phyloP scores from a whole-genome alignment of 305 asterid species.

The Nicotiana rustica region DNA sequence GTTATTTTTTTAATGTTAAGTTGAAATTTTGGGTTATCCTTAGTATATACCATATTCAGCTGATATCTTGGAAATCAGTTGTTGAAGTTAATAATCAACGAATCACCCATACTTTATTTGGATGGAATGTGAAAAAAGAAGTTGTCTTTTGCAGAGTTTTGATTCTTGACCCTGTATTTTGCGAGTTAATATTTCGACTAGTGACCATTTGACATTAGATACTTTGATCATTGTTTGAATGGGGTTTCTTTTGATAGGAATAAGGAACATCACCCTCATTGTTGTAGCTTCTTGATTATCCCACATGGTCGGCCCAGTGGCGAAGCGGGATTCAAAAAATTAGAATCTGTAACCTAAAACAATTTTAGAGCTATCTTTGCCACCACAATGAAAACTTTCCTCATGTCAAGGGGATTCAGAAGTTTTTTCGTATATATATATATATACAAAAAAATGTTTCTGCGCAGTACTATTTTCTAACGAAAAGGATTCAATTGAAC shows the following conservation, averaged over 20 bases:
- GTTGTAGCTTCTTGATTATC: constrained; percentile 8
- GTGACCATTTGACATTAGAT: constrained; percentile 12
- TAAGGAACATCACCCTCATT: constrained; percentile 14
- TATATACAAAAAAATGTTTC: neutral
- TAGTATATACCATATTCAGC: neutral
- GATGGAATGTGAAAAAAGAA: neutral
- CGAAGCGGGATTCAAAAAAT: neutral
- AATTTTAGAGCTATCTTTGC: neutral
- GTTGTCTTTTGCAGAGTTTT: neutral
- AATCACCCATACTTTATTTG: neutral
- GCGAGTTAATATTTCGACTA: constrained; percentile 5
- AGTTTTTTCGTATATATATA: neutral
- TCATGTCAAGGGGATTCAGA: neutral
- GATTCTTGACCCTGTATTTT: neutral
- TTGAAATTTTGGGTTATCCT: neutral
- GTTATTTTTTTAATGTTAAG: neutral
- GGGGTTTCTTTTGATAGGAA: neutral
- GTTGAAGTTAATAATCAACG: neutral
- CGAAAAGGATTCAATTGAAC: neutral
- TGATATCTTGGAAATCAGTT: neutral
- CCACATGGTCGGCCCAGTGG: neutral
- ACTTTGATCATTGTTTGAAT: neutral
- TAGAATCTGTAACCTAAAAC: neutral
- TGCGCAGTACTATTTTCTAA: neutral
- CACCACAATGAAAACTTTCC: neutral